A percentile compares a stretch with the other conserved stretches of the same genome.
These are phyloP conservation scores for Penicillium fuscoglaucum DNA, from an alignment of 2,329 filamentous ascomycete species.

Conservation along the genomic window DNA sequence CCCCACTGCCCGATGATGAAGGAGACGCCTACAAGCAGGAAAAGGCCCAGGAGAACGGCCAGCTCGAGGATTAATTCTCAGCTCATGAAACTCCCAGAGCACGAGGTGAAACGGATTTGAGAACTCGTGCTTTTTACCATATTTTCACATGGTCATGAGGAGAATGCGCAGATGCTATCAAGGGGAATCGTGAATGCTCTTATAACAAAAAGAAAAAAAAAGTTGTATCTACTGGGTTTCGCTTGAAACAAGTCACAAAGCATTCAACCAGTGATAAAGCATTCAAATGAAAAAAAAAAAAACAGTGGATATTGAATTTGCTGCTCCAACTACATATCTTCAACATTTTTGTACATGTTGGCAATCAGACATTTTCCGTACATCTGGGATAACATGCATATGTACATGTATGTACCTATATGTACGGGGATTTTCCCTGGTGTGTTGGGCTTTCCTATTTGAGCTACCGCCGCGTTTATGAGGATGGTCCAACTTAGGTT, in stretches of 20 bases:
- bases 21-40: not conserved
- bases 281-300: not conserved
- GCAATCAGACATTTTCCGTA: not conserved
- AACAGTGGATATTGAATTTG: not conserved
- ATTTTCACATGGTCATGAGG: not conserved
- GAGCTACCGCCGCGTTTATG: no score
- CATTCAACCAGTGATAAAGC: not conserved
- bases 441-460: no score
- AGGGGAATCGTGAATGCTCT: not conserved
- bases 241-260: no score
- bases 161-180: not conserved
- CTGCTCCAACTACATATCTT: not conserved
- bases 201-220: not conserved
- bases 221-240: not conserved
- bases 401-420: not conserved
- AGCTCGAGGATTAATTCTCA: not conserved
- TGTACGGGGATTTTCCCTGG: no score
- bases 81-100: not conserved
- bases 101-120: not conserved
- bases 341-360: not conserved
- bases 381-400: not conserved
- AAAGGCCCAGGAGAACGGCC: not conserved
- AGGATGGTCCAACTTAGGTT: no score
- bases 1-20: not conserved
- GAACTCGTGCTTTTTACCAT: not conserved